Evolutionary conservation across 768 basidiomycete genomes (phyloP), one percentile per base, ranked within the genome.

Genomic region (Boletellus emodensis): DNA sequence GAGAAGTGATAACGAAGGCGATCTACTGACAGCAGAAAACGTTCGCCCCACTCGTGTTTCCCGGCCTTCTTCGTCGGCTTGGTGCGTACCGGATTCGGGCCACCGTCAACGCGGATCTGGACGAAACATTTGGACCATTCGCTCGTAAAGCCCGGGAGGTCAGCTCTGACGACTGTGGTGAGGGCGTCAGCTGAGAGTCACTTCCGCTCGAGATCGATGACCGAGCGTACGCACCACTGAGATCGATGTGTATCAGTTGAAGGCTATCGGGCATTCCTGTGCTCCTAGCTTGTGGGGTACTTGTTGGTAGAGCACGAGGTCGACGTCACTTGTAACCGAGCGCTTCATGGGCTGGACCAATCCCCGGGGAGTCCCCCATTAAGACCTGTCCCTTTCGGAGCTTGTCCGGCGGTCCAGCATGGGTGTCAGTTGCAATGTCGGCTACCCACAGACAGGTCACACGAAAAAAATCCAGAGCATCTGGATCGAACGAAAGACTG

Each of bases 171-270:
- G 52, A 65, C 64, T 65, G 33, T 13, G 15, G n/a, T 5, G 10
- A 1, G 32, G 5, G 34, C 20, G n/a, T 40, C 30, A 30, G 30
- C 30, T 11, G 13, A 51, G 30, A 8, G 20, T 40, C 14, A 53
- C 52, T 59, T 46, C 17, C 20, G 45, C n/a, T 20, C 28, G 15
- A 9, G 7, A 24, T 6, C 18, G 4, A 9, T 8, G 13, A 15
- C 33, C 15, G 4, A 4, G n/a, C 9, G 18, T 22, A 56, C 57
- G n/a, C 17, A 63, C 61, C 26, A 17, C 43, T 57, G 50, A 61
- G 46, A 38, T 60, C 55, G 36, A 61, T 34, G 42, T 54, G 52
- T 28, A 75, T 68, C 4, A 68, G 54, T 44, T 71, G 45, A 18
- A 40, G 26, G 42, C 20, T 17, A 26, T 42, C 30, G 5, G 41